phyloP scores from a whole-genome alignment of 129 eudicot genomes.

The Centaurea solstitialis region DNA sequence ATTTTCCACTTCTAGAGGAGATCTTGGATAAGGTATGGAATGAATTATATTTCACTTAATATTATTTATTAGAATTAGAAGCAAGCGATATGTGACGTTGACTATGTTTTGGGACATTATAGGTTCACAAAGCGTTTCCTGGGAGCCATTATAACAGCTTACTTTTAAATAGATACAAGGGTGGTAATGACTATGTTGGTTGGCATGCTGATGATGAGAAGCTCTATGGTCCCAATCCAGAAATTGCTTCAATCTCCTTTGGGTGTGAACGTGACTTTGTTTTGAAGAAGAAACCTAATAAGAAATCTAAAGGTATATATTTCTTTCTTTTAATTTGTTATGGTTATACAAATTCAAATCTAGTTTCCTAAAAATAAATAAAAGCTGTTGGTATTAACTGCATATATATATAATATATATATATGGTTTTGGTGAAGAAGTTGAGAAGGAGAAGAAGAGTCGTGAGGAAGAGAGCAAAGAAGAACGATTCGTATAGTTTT shows the following conservation, averaged over 20 bases:
- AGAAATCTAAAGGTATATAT: constrained; percentile 44
- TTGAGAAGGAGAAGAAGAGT: constrained; percentile 32
- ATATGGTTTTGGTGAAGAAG: neutral
- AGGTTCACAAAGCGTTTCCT: constrained; percentile 82
- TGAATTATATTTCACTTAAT: neutral
- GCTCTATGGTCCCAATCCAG: constrained; percentile 83
- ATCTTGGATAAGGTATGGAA: constrained; percentile 49
- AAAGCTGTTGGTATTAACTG: no score
- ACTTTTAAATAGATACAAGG: constrained; percentile 80
- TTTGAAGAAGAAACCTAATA: constrained; percentile 59
- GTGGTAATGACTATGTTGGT: constrained; percentile 86
- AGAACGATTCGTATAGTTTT: constrained; percentile 28
- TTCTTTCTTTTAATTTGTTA: no score
- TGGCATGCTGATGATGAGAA: constrained; percentile 99
- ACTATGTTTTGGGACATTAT: neutral
- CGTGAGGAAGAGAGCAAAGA: constrained; percentile 64
- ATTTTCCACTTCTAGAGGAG: constrained; percentile 72
- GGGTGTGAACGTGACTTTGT: constrained; percentile 94
- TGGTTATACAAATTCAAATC: neutral
- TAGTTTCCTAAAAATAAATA: neutral
- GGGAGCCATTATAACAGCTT: constrained; percentile 79
- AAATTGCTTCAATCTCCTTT: constrained; percentile 86
- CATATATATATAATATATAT: no score
- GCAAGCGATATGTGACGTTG: neutral
- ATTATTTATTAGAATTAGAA: no score